Percentiles rank a stretch among this genome's conserved stretches.
These are phyloP conservation scores for Phylloporus gajari DNA, from an alignment of 1,284 basidiomycete species.

Conservation along the genomic window DNA sequence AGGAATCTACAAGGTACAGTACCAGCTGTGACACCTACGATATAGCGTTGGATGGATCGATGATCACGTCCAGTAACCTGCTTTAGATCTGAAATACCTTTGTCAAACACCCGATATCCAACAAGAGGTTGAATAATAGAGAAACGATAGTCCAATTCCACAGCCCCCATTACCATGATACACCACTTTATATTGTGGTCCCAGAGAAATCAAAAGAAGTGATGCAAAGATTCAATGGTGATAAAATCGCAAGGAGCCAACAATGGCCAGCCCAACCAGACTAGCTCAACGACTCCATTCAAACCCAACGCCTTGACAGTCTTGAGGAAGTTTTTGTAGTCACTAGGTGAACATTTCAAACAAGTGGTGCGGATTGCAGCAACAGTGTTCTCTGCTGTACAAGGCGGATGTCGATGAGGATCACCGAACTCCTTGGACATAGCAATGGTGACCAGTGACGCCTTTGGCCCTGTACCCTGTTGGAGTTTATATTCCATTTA, in stretches of 20 bases:
- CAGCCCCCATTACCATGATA: neutral
- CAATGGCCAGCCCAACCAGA: neutral
- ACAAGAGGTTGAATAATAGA: neutral
- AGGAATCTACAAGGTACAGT: conserved; percentile 6
- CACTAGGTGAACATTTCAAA: neutral
- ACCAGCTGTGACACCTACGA: neutral
- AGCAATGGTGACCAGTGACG: conserved; percentile 8
- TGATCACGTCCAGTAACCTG: neutral
- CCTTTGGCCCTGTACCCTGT: conserved; percentile 4
- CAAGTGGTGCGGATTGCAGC: neutral
- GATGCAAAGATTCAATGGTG: neutral
- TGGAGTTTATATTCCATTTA: too few species aligned
- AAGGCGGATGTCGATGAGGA: conserved; percentile 3
- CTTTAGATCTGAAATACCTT: neutral
- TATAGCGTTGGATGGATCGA: neutral
- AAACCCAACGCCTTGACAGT: neutral
- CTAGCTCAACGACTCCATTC: neutral
- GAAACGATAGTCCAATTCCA: neutral
- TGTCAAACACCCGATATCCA: neutral
- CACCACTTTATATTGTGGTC: neutral
- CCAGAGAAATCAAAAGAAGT: neutral
- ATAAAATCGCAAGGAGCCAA: neutral
- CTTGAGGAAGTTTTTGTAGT: conserved; percentile 2
- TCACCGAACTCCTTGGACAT: conserved; percentile 16
- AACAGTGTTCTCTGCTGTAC: neutral